Conservation (phyloP, 495 filamentous ascomycete genomes). For the Hyaloscypha finlandica region DNA sequence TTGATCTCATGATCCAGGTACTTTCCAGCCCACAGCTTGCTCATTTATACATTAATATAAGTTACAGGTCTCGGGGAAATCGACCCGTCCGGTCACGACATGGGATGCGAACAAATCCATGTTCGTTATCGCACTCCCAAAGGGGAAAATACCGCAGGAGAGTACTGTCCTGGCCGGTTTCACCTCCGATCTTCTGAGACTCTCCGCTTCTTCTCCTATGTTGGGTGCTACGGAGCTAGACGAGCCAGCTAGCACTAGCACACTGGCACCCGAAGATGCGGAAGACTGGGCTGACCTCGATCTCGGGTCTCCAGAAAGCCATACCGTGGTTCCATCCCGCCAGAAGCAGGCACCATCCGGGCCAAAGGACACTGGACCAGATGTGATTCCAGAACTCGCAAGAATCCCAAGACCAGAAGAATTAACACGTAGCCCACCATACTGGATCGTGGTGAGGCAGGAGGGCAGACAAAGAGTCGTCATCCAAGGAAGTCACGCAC, state of each 20-base stretch:
- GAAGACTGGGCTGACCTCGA: conserved; percentile 27
- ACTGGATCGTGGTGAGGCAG: conserved; percentile 28
- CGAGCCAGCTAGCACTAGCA: neutral
- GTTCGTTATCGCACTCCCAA: conserved; percentile 18
- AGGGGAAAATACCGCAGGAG: neutral
- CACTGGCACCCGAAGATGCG: conserved; percentile 6
- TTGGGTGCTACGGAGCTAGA: conserved; percentile 1
- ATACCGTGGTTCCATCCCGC: conserved; percentile 4
- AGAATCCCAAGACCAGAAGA: conserved; percentile 26
- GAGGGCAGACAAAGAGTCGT: conserved; percentile 8
- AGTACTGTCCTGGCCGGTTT: conserved; percentile 15
- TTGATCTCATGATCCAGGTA: conserved; percentile 25
- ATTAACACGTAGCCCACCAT: conserved; percentile 16
- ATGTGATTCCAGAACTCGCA: conserved; percentile 16
- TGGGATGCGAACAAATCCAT: conserved; percentile 23
- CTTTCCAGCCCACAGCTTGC: neutral
- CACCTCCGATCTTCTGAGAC: conserved; percentile 13
- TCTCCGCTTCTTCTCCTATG: conserved; percentile 21
- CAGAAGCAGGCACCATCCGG: neutral
- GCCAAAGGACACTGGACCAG: neutral
- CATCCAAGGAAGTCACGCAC: conserved; percentile 23
- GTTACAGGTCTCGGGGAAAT: conserved; percentile 19
- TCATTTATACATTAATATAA: neutral
- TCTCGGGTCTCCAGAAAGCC: conserved; percentile 7
- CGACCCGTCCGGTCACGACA: conserved; percentile 16